Evolutionary conservation across 2,329 filamentous ascomycete species (phyloP).

Genomic region (Penicillium decumbens): DNA sequence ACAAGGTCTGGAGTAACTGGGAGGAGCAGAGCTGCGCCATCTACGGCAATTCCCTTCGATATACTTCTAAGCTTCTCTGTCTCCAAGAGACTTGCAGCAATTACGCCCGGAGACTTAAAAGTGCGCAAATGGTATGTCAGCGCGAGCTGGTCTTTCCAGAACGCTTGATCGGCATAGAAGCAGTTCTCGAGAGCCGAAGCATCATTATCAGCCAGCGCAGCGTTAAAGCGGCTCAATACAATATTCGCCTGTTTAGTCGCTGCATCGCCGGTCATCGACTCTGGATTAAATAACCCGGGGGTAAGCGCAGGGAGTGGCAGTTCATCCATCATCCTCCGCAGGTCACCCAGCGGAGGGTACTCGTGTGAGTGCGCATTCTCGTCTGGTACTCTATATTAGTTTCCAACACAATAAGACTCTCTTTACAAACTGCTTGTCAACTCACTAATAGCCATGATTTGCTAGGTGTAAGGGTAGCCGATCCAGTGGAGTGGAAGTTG

Average conservation of each 20-base stretch:
- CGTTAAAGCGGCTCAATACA: constrained; percentile 10
- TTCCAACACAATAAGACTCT: background rate
- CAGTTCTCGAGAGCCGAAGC: constrained; percentile 19
- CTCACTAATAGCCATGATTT: background rate
- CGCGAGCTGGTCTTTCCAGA: constrained; percentile 38
- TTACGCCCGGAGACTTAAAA: constrained; percentile 19
- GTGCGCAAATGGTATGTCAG: constrained; percentile 40
- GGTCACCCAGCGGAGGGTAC: constrained; percentile 14
- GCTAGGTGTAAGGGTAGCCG: background rate
- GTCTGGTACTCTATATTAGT: background rate
- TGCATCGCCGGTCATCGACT: constrained; percentile 9
- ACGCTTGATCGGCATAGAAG: constrained; percentile 33
- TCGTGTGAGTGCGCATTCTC: background rate
- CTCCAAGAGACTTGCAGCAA: constrained; percentile 22
- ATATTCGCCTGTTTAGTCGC: constrained; percentile 7
- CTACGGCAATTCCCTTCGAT: constrained; percentile 5
- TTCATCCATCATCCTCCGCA: constrained; percentile 24
- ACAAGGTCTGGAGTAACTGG: constrained; percentile 15
- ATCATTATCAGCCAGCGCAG: constrained; percentile 17
- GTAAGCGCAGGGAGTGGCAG: constrained; percentile 24
- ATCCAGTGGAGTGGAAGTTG: background rate
- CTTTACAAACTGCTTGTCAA: background rate
- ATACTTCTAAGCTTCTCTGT: constrained; percentile 5
- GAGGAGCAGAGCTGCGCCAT: constrained; percentile 13
- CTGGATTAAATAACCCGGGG: constrained; percentile 9